Evolutionary conservation across 345 rosid species (phyloP).

Genomic region (Punica granatum): DNA sequence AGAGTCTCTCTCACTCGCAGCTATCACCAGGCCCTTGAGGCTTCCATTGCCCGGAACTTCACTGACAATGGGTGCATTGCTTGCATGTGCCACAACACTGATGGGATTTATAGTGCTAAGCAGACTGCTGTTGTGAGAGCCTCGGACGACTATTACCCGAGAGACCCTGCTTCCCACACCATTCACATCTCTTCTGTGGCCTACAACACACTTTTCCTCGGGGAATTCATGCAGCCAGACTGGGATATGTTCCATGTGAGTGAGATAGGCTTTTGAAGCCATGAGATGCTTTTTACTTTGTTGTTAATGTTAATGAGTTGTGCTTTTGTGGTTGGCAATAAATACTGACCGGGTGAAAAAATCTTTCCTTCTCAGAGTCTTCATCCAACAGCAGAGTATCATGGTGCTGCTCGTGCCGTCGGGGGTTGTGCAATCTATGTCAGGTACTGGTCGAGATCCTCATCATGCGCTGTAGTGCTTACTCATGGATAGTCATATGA

Average conservation of each 20-base stretch:
- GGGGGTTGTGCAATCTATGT: conserved; percentile 98
- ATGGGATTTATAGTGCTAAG: conserved; percentile 85
- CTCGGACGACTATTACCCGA: conserved; percentile 89
- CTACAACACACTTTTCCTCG: conserved; percentile 84
- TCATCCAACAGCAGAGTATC: conserved; percentile 95
- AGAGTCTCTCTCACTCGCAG: conserved; percentile 88
- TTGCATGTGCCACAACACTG: conserved; percentile 97
- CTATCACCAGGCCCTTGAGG: conserved; percentile 83
- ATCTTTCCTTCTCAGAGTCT: conserved; percentile 53
- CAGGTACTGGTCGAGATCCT: conserved; percentile 37
- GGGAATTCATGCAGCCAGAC: conserved; percentile 98
- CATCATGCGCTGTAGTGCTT: background rate
- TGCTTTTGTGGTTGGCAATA: background rate
- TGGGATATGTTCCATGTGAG: conserved; percentile 99
- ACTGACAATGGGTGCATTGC: conserved; percentile 88
- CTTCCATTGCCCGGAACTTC: conserved; percentile 76
- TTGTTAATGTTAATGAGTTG: background rate
- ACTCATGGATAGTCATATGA: background rate
- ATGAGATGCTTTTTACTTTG: background rate
- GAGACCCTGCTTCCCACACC: conserved; percentile 95
- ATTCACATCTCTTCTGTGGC: conserved; percentile 91
- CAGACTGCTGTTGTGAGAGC: conserved; percentile 93
- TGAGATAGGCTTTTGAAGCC: conserved; percentile 25
- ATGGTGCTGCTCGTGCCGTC: conserved; percentile 88
- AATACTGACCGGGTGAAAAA: background rate